Evolutionary conservation across 306 rosid genomes (phyloP), one percentile per base, ranked within the genome.

Genomic region (Comarum palustre): DNA sequence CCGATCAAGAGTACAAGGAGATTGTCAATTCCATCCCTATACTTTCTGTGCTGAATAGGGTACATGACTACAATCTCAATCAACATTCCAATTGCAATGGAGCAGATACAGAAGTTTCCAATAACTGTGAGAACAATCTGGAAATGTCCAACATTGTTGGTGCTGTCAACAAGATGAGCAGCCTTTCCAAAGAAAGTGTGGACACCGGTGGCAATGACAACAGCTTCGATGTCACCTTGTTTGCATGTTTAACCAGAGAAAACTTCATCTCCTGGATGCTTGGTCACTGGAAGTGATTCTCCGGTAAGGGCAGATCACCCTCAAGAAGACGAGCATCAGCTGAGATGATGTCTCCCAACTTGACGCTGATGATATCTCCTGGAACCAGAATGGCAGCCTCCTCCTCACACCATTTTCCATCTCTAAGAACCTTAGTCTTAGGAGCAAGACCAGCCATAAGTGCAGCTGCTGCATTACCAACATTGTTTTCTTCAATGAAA

Each of bases 281-380:
- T n/a, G n/a, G n/a, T n/a, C n/a, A n/a, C n/a, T n/a, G n/a, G n/a
- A n/a, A n/a, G n/a, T n/a, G n/a, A n/a, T n/a, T 94, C 98, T 81
- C 98, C 98, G 0, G 99, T 94, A 47, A 94, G 88, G 9, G 99
- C 99, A 42, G 88, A 79, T 94, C 99, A 51, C 99, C 99, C 78
- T 94, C 99, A 0, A 94, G 99, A 80, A 94, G 97, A 81, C 99
- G 99, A 27, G 99, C 99, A 87, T 94, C 99, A 2, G 99, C 99
- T 16, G 99, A 97, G 80, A 94, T 65, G 68, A 94, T 94, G 54
- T 94, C 99, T 66, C 99, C 99, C 54, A 94, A 84, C 71, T 94
- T 94, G 79, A 94, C 77, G 80, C 97, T 94, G 13, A 94, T 85
- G 87, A 94, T 87, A 68, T 94, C 99, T 41, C 99, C 99, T 3